Evolutionary conservation across 2,329 filamentous ascomycete genomes (phyloP), one percentile per base, ranked within the genome.

Genomic region (Cladophialophora psammophila): DNA sequence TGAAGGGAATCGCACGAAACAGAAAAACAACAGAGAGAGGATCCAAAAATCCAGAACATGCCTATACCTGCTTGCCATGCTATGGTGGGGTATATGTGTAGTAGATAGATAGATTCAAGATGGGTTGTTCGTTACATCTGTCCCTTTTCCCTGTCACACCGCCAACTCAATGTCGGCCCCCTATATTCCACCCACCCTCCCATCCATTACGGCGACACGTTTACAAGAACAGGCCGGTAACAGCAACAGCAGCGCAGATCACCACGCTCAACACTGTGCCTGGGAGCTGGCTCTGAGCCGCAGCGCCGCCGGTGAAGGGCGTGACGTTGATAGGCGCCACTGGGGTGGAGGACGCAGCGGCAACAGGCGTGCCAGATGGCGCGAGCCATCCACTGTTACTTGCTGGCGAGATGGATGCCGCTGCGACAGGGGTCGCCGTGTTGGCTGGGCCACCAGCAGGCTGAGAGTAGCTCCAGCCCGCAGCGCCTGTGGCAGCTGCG

Each of bases 221-320:
- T 56, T 69, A 72, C 55, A 71, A 54, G n/a, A 72, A 61, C 60
- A 71, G 18, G 8, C 67, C 69, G n/a, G 42, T 64, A 53, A 70
- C 55, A 12, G 71, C 71, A 52, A 72, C 45, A 20, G 55, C 57
- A n/a, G 70, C 55, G 31, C 71, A 71, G 12, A 63, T 61, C 7
- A 65, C 69, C 18, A 72, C 68, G 57, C 68, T 70, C 63, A 69
- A 34, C 12, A 64, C 34, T 1, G 65, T 66, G 40, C 66, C 66
- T 9, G 71, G 68, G 5, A 71, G 56, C 50, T 69, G 36, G 12
- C 40, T 57, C 18, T 69, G 66, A 18, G 68, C 56, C 15, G 71
- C 66, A 18, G 64, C 67, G 36, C 38, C 70, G 32, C 71, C 71
- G 5, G 69, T 72, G 64, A 69, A 72, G 9, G 70, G 45, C 15